These are phyloP conservation scores for Nicotiana sylvestris DNA, from an alignment of 257 asterid genomes.

Conservation along the genomic window DNA sequence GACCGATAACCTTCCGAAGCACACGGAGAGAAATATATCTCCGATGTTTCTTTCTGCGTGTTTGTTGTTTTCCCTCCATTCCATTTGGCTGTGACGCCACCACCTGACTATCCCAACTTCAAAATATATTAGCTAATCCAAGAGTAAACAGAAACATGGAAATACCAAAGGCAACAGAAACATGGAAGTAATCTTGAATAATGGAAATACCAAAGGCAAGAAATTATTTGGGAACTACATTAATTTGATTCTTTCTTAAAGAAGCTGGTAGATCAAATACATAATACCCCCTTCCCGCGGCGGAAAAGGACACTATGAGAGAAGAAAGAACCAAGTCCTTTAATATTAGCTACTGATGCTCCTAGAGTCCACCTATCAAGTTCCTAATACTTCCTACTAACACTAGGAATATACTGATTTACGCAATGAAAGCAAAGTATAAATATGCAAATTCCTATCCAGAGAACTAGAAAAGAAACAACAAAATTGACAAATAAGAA, in stretches of 20 bases:
- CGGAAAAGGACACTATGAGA: neutral
- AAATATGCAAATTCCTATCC: neutral
- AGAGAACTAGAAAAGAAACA: constrained; percentile 17
- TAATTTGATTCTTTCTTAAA: neutral
- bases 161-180: neutral
- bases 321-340: neutral
- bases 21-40: constrained; percentile 21
- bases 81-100: constrained; percentile 21
- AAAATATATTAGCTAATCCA: constrained; percentile 18
- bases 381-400: neutral
- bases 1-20: constrained; percentile 31
- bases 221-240: neutral
- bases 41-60: constrained; percentile 23
- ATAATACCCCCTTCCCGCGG: neutral
- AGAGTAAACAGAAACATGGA: constrained; percentile 5
- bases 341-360: neutral
- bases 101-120: constrained; percentile 30
- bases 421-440: constrained; percentile 3
- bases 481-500: constrained; percentile 21
- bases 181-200: neutral
- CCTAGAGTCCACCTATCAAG: neutral
- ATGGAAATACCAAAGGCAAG: neutral
- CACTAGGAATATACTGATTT: neutral
- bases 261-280: neutral
- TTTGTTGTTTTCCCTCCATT: constrained; percentile 12